These are phyloP conservation scores for Oleoguttula mirabilis DNA, from an alignment of 495 filamentous ascomycete species.

Conservation along the genomic window DNA sequence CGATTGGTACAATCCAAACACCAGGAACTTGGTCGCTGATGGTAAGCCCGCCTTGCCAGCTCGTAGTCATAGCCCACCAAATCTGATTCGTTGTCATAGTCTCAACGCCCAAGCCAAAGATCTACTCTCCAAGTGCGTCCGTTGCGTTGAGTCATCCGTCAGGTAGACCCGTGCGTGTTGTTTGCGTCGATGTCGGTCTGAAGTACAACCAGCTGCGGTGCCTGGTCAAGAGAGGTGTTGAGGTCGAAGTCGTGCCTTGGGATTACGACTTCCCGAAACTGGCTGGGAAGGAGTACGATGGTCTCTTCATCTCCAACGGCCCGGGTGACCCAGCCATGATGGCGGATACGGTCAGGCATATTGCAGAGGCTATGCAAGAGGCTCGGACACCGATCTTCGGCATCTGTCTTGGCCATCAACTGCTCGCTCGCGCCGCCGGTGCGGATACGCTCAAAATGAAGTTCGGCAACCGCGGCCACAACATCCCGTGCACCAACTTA, in stretches of 20 bases:
- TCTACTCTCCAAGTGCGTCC: constrained; percentile 59
- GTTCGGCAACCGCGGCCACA: constrained; percentile 97
- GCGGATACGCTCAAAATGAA: constrained; percentile 90
- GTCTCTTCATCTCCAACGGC: constrained; percentile 94
- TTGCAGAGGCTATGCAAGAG: constrained; percentile 57
- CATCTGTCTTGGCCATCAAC: constrained; percentile 92
- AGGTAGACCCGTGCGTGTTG: constrained; percentile 68
- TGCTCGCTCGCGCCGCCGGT: constrained; percentile 81
- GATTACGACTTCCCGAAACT: constrained; percentile 75
- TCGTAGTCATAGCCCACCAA: constrained; percentile 10
- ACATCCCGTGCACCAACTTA: constrained; percentile 94
- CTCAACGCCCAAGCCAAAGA: constrained; percentile 67
- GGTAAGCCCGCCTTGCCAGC: constrained; percentile 47
- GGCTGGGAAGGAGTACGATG: constrained; percentile 74
- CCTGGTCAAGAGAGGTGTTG: constrained; percentile 78
- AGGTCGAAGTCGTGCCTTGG: constrained; percentile 91
- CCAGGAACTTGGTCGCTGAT: constrained; percentile 80
- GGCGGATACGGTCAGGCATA: constrained; percentile 59
- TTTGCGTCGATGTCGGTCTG: constrained; percentile 91
- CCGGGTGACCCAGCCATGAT: constrained; percentile 88
- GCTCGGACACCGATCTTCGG: constrained; percentile 82
- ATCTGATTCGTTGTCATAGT: constrained; percentile 42
- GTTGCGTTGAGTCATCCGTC: constrained; percentile 69
- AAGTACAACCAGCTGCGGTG: constrained; percentile 97
- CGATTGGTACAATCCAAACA: constrained; percentile 86